Percentiles rank a stretch among this genome's conserved stretches.
Evolutionary conservation across 176 grass and related monocot species (phyloP).

Genomic region (Chloris gayana): DNA sequence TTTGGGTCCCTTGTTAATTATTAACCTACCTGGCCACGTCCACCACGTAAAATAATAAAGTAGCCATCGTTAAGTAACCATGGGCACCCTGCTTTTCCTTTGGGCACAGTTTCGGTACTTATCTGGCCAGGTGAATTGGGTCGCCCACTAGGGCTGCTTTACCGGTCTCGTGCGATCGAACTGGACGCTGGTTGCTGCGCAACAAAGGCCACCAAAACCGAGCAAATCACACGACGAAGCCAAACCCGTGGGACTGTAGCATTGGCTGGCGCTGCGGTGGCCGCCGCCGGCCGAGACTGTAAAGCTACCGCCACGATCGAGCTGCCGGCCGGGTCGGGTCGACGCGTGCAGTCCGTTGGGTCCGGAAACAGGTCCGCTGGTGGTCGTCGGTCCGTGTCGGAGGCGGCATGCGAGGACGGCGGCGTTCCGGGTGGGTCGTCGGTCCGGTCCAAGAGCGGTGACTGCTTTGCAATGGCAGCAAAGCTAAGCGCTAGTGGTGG

Average conservation of each 20-base stretch:
- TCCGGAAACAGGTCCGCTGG: too few species aligned
- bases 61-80: not conserved
- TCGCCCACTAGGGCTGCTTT: slow-evolving; percentile 8
- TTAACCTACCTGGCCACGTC: not conserved
- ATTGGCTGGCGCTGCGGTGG: too few species aligned
- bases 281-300: not conserved
- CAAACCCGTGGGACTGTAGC: not conserved
- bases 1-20: too few species aligned
- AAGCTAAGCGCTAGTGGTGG: not conserved
- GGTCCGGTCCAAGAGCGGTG: not conserved
- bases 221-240: not conserved
- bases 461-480: not conserved
- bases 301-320: not conserved
- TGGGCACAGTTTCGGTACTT: slow-evolving; percentile 33
- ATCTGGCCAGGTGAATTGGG: slow-evolving; percentile 19
- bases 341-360: not conserved
- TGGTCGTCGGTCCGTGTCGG: not conserved
- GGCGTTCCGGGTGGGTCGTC: not conserved
- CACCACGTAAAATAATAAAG: not conserved
- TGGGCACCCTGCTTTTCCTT: not conserved
- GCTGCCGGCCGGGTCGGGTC: not conserved
- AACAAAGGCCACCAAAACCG: not conserved
- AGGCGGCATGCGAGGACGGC: not conserved
- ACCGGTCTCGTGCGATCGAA: too few species aligned
- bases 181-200: not conserved